Base-by-base conservation (phyloP, 352 stramenopile genomes). In the Phytophthora chlamydospora region DNA sequence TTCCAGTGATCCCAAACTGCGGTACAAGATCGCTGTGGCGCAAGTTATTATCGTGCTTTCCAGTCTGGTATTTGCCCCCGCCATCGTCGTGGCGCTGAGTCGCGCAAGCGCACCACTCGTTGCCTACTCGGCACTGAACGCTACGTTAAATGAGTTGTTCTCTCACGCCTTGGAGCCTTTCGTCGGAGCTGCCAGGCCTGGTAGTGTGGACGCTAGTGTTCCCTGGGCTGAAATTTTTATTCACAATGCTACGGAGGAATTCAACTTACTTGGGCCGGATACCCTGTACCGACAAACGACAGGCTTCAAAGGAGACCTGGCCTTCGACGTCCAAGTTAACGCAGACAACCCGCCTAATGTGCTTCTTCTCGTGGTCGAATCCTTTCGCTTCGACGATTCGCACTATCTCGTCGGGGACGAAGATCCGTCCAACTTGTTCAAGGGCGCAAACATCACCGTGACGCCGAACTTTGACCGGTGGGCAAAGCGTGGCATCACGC, bases 381-480 rank as follows among this genome's bases (percentile, higher is more conserved):
- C 74, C 19, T 80, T 84, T 34, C 71, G 73, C 3, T 74, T 71
- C 41, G 58, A 69, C 38, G 74, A 86, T 47, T 86, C 74, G 11
- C 62, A 68, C 29, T 83, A 78, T 17, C 58, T 86, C 4, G 68
- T 77, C 0, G 72, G 58, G 7, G 71, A 83, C 17, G 62, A 68
- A 16, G 45, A 71, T 27, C 57, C 57, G 9, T 29, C 64, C 9
- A 76, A 83, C 51, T 21, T 84, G 17, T 66, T 60, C 33, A 66
- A 55, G 34, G 48, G 48, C 5, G 32, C 24, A 10, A 66, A 66
- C 43, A 29, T 52, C 49, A 75, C 69, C 0, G 50, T 84, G 2
- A 83, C 75, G 2, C 74, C 72, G 1, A 62, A 77, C 9, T 84
- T 84, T 21, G 71, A 86, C 31, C 43, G 45, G 40, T 87, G 70